phyloP scores from a whole-genome alignment of 805 yeast genomes.

The Candida pini region DNA sequence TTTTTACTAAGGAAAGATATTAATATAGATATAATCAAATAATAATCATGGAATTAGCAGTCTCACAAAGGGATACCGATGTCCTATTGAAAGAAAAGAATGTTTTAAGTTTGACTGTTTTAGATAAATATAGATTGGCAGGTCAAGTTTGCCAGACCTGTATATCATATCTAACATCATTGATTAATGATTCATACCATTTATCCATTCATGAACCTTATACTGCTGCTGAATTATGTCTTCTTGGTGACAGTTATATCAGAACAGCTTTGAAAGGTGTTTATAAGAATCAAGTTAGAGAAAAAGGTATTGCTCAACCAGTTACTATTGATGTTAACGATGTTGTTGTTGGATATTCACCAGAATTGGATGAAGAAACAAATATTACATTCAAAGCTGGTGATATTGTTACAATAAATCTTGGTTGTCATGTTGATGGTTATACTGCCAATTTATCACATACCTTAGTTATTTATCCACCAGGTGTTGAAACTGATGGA shows the following conservation, averaged over 20 bases:
- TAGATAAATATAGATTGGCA: conserved; percentile 82
- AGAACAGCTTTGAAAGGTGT: conserved; percentile 51
- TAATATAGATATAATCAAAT: no score
- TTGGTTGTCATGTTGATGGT: conserved; percentile 95
- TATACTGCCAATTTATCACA: conserved; percentile 85
- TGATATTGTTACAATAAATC: conserved; percentile 75
- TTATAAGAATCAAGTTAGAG: conserved; percentile 61
- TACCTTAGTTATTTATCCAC: conserved; percentile 78
- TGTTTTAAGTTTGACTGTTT: conserved; percentile 50
- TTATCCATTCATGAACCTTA: conserved; percentile 41
- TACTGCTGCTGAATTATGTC: conserved; percentile 67
- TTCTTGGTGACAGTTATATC: conserved; percentile 75
- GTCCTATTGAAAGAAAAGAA: conserved; percentile 68
- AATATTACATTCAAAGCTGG: conserved; percentile 56
- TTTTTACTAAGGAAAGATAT: no score
- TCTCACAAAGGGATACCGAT: conserved; percentile 70
- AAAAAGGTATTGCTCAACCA: conserved; percentile 93
- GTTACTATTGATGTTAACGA: conserved; percentile 82
- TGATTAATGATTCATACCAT: conserved; percentile 74
- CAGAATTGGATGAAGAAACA: conserved; percentile 65
- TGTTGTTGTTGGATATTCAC: conserved; percentile 73
- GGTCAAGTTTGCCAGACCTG: conserved; percentile 88
- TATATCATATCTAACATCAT: conserved; percentile 54
- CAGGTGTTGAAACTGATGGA: conserved; percentile 35
- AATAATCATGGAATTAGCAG: conserved; percentile 80